Conservation (phyloP, 2,329 filamentous ascomycete genomes). For the Alternaria consortialis region DNA sequence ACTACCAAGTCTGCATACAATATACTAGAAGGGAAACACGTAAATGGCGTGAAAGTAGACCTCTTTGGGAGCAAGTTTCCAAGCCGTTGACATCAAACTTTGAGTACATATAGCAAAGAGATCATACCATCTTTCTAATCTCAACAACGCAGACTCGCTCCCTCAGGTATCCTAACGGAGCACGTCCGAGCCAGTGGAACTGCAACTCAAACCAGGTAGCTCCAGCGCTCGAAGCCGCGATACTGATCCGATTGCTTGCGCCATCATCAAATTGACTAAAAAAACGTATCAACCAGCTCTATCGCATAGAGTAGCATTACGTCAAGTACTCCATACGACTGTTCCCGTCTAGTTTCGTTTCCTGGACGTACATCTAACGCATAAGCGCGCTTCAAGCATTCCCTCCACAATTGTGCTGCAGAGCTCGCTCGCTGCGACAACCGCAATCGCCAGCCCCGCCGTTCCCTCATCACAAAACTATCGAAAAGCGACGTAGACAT, state of each 20-base stretch:
- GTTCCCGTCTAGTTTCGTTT: not conserved
- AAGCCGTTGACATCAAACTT: not conserved
- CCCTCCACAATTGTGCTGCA: conserved; percentile 4
- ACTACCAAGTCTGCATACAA: not conserved
- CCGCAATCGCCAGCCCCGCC: not conserved
- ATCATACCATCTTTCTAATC: not conserved
- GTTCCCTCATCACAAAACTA: not conserved
- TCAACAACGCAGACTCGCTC: not conserved
- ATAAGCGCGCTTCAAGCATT: conserved; percentile 9
- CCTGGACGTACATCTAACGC: conserved; percentile 1
- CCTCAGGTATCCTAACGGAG: not conserved
- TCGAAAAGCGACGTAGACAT: not conserved
- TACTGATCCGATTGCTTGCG: not conserved
- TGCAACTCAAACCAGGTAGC: not conserved
- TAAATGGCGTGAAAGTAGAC: not conserved
- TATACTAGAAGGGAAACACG: not conserved
- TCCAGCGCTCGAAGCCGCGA: not conserved
- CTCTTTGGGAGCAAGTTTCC: not conserved
- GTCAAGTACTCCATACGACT: not conserved
- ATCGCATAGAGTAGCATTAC: not conserved
- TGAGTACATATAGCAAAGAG: not conserved
- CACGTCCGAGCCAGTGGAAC: not conserved
- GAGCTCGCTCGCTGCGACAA: not conserved
- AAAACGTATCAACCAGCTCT: not conserved
- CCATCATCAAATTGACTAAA: not conserved